A percentile compares a stretch with the other conserved stretches of the same genome.
Evolutionary conservation across 2,329 filamentous ascomycete species (phyloP).

Genomic region (Stagonosporopsis chrysanthemi): DNA sequence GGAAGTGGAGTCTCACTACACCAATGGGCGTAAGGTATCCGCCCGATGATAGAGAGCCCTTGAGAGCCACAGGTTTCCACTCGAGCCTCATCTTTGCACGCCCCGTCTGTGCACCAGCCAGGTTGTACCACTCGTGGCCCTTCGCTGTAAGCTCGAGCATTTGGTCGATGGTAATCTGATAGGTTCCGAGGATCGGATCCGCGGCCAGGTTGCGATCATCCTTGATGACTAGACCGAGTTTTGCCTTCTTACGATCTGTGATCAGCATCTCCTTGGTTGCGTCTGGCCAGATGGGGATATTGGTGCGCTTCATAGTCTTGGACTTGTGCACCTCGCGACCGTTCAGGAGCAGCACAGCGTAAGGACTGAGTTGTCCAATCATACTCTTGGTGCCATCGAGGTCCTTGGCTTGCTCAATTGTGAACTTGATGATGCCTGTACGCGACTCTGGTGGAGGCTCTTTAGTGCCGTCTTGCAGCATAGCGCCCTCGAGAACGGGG

Average conservation of each 20-base stretch:
- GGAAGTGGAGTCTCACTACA: constrained; percentile 93
- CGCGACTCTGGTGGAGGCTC: constrained; percentile 87
- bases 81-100: constrained; percentile 89
- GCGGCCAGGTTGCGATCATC: constrained; percentile 86
- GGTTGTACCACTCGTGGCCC: constrained; percentile 95
- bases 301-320: constrained; percentile 93
- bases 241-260: constrained; percentile 89
- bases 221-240: constrained; percentile 90
- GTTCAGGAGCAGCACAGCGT: constrained; percentile 86
- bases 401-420: constrained; percentile 94
- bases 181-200: constrained; percentile 87
- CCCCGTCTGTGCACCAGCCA: constrained; percentile 80
- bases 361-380: constrained; percentile 89
- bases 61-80: constrained; percentile 93
- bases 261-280: constrained; percentile 93
- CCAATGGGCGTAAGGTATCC: constrained; percentile 94
- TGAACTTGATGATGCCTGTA: constrained; percentile 93
- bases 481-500: constrained; percentile 80
- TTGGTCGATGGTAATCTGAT: constrained; percentile 94
- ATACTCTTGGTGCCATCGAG: constrained; percentile 91
- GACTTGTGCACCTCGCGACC: constrained; percentile 89
- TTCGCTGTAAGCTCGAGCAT: constrained; percentile 90
- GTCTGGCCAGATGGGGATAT: constrained; percentile 96
- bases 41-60: constrained; percentile 77
- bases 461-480: constrained; percentile 76